phyloP scores from a whole-genome alignment of 208 protist genomes.

The Balamuthia mandrillaris region DNA sequence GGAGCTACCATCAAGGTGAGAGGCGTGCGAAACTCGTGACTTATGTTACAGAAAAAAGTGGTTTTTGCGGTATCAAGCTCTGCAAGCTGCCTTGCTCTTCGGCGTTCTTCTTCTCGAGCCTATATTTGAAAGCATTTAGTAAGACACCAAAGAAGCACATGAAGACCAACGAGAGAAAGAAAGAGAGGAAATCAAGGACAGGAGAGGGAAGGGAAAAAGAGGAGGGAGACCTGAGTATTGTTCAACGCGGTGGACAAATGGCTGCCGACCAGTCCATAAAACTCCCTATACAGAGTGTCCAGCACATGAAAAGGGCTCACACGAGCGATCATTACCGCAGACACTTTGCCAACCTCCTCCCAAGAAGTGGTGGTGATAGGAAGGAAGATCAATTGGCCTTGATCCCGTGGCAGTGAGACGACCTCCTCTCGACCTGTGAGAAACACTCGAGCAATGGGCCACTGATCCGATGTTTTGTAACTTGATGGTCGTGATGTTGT shows the following conservation, averaged over 20 bases:
- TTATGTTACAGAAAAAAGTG: slow-evolving; percentile 49
- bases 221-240: too few relatives aligned
- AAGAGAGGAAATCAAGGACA: too few relatives aligned
- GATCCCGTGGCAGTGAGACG: too few relatives aligned
- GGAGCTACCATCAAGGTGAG: slow-evolving; percentile 54
- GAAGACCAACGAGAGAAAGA: background rate
- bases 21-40: slow-evolving; percentile 59
- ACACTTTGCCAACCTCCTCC: background rate
- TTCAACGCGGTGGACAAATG: background rate
- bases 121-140: background rate
- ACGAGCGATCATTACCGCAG: background rate
- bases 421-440: too few relatives aligned
- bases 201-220: too few relatives aligned
- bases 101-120: too few relatives aligned
- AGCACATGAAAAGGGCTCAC: slow-evolving; percentile 13
- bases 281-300: slow-evolving; percentile 13
- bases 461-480: too few relatives aligned
- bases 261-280: background rate
- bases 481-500: too few relatives aligned
- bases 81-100: too few relatives aligned
- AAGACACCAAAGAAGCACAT: background rate
- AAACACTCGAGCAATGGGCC: too few relatives aligned
- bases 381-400: too few relatives aligned
- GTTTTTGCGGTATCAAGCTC: slow-evolving; percentile 41
- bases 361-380: background rate